Evolutionary conservation across 2,329 filamentous ascomycete genomes (phyloP), one percentile per base, ranked within the genome.

Genomic region (Aspergillus ibericus): DNA sequence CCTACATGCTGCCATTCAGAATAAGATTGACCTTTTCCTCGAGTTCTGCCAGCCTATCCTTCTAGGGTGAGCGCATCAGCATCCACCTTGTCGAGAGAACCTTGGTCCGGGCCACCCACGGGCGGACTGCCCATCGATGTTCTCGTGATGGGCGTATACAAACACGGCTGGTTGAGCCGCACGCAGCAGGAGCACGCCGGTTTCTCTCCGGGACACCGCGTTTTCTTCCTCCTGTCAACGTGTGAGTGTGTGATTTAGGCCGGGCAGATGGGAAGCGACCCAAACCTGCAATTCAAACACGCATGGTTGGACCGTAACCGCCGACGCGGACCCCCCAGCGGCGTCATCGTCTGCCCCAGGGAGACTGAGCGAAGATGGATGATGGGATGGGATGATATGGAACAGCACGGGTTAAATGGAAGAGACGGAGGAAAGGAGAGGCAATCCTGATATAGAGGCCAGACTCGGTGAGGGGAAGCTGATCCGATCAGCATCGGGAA

Each of bases 1-100:
- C 53, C 32, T 71, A 76, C 72, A 70, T 66, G 58, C 69, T 76
- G 55, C 80, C 79, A 49, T 72, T 81, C 18, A 83, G 69, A 54
- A 83, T 72, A 58, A 79, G 77, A 68, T 83, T 80, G 48, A 83
- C 75, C 66, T 83, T 83, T 68, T 82, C 80, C 70, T 83, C 81
- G 40, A 83, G 63, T 52, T 79, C 77, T 13, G 80, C 80, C n/a
- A 83, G 70, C 62, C 81, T 75, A 66, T 83, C 81, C 62, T 81
- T 80, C 81, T 83, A 42, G n/a, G 25, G 1, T 32, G 32, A 6
- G 12, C 53, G 63, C 27, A 66, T 48, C 34, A 44, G 29, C 27
- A 58, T 22, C 9, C 44, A 59, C 48, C 12, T 5, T 29, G 12
- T 27, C 9, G 18, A 10, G 16, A 38, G 18, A n/a, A 25, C 8